Evolutionary conservation across 2,329 filamentous ascomycete genomes (phyloP), one percentile per base, ranked within the genome.

Genomic region (Diplocarpon mali): DNA sequence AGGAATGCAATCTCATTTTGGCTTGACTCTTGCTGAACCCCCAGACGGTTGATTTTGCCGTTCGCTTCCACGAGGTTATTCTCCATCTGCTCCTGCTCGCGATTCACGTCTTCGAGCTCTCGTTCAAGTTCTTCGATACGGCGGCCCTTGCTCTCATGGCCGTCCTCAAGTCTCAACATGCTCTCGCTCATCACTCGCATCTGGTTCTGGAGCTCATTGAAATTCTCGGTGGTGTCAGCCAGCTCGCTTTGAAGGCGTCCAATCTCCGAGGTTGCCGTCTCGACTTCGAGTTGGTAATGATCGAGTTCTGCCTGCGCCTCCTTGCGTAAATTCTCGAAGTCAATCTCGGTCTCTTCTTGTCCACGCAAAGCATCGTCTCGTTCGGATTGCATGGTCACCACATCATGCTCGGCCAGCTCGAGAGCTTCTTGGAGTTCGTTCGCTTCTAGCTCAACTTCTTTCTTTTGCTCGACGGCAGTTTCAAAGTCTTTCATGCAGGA

Each of bases 1-100:
- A 98, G 65, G 72, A 98, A 98, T 1, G 85, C 81, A 64, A 96
- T 93, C 64, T 98, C 92, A 47, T 83, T 83, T 57, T 95, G 90
- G 45, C 84, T 83, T 5, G 86, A 94, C 65, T 98, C 92, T 53
- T 90, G 83, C 60, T 96, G 89, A 28, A 98, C 86, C 3, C 84
- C 82, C 2, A 96, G 72, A 42, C 89, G 78, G 57, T 94, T 84
- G 38, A 84, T 82, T 70, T 96, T 96, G 55, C 83, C 79, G 59
- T 90, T 90, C 6, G 86, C 72, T 60, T 96, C 90, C 34, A 81
- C 74, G 13, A 95, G 75, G 60, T 85, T 85, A 62, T 83, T 78
- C 62, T 95, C 90, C 51, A 95, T 72, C 35, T 83, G 80, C 58
- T 92, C 87, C 41, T 94, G 76, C 65, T 98, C 92, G 49, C 79